phyloP scores from a whole-genome alignment of 805 yeast genomes.

The Lipomyces starkeyi region DNA sequence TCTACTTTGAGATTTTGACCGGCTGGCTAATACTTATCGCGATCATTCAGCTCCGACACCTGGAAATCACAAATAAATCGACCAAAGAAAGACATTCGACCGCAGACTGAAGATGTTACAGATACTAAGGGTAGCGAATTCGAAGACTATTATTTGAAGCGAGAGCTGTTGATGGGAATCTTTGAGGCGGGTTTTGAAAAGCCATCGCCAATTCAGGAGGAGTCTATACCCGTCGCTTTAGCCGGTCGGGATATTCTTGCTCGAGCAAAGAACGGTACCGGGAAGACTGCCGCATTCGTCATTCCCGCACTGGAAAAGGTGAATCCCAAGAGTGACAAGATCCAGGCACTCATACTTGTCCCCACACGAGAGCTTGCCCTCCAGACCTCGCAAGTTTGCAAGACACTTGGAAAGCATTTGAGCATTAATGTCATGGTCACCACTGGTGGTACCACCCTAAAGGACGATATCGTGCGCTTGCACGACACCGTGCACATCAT shows the following conservation, averaged over 20 bases:
- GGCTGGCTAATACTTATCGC: neutral
- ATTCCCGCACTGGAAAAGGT: conserved; percentile 91
- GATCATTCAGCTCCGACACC: conserved; percentile 36
- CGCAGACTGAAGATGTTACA: conserved; percentile 89
- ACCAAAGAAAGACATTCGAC: conserved; percentile 88
- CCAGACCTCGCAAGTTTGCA: conserved; percentile 96
- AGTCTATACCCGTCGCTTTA: conserved; percentile 92
- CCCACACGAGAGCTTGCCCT: conserved; percentile 98
- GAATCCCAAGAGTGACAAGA: conserved; percentile 80
- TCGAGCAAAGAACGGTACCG: conserved; percentile 98
- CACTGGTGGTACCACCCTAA: conserved; percentile 94
- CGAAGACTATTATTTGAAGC: conserved; percentile 88
- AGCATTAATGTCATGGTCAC: conserved; percentile 90
- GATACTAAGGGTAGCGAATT: conserved; percentile 88
- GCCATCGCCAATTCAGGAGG: conserved; percentile 98
- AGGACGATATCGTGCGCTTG: conserved; percentile 92
- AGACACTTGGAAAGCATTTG: conserved; percentile 92
- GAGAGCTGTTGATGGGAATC: conserved; percentile 96
- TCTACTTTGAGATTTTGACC: too few relatives aligned
- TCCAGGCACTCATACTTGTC: conserved; percentile 90
- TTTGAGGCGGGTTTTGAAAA: conserved; percentile 98
- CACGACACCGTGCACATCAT: conserved; percentile 91
- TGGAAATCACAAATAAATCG: conserved; percentile 80
- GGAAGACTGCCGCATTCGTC: conserved; percentile 96
- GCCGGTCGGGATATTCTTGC: conserved; percentile 96